phyloP scores from a whole-genome alignment of 2,329 filamentous ascomycete species.

The Iodosphaeria phyllophila region DNA sequence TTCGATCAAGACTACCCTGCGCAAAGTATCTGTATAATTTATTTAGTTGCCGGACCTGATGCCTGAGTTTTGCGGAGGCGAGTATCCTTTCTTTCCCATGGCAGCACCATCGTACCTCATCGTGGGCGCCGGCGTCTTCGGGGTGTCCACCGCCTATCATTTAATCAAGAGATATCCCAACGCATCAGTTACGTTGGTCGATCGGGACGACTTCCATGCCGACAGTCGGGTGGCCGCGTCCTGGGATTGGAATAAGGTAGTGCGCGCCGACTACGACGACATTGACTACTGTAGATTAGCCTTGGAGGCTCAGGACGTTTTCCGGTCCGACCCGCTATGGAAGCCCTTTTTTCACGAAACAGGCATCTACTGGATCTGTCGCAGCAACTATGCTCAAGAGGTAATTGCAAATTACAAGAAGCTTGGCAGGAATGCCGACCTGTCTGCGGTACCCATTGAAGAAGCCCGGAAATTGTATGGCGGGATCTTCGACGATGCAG shows the following conservation, averaged over 20 bases:
- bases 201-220: conserved; percentile 33
- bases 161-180: conserved; percentile 30
- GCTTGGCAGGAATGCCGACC: conserved; percentile 19
- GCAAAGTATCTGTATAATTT: too few relatives aligned
- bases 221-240: conserved; percentile 37
- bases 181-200: conserved; percentile 34
- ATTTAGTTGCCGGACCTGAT: too few relatives aligned
- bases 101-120: too few relatives aligned
- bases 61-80: too few relatives aligned
- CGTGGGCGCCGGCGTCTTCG: conserved; percentile 46
- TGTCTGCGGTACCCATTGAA: conserved; percentile 24
- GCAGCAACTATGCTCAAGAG: conserved; percentile 27
- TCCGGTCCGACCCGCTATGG: conserved; percentile 22
- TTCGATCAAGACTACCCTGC: too few relatives aligned
- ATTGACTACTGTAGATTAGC: conserved; percentile 44
- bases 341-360: conserved; percentile 28
- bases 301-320: conserved; percentile 45
- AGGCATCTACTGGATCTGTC: conserved; percentile 37
- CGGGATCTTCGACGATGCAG: conserved; percentile 39
- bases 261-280: conserved; percentile 51
- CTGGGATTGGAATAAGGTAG: conserved; percentile 57
- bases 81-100: too few relatives aligned
- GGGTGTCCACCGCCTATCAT: conserved; percentile 45
- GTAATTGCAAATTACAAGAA: conserved; percentile 34
- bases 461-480: conserved; percentile 30